A percentile compares a stretch with the other conserved stretches of the same genome.
Conservation (phyloP, 1,284 basidiomycete genomes). For the Rhodotorula sp. region DNA sequence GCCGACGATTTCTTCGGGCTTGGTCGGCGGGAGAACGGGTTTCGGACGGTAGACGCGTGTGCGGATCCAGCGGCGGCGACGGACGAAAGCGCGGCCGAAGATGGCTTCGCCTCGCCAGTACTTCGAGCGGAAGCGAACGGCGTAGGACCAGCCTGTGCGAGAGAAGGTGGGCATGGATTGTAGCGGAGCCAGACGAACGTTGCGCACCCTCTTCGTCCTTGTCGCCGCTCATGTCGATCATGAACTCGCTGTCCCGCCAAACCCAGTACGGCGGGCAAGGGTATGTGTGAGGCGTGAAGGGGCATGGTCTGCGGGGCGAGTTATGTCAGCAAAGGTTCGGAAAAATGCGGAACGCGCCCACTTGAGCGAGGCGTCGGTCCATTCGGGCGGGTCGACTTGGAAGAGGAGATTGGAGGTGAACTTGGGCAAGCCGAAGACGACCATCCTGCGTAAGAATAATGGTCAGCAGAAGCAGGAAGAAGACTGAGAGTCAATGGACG, state of each 20-base stretch:
- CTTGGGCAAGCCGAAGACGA: conserved; percentile 37
- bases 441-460: not conserved
- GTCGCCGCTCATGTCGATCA: conserved; percentile 39
- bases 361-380: conserved; percentile 20
- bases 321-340: too few relatives aligned
- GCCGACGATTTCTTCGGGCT: not conserved
- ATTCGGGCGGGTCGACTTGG: conserved; percentile 31
- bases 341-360: not conserved
- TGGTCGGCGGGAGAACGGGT: not conserved
- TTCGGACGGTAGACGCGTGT: conserved; percentile 25
- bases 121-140: conserved; percentile 27
- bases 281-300: conserved; percentile 27
- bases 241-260: conserved; percentile 36
- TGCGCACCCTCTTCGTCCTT: conserved; percentile 34
- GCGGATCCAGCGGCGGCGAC: conserved; percentile 34
- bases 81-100: conserved; percentile 30
- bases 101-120: conserved; percentile 35
- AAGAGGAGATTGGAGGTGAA: conserved; percentile 32
- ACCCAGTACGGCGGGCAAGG: conserved; percentile 36
- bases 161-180: not conserved
- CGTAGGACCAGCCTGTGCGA: conserved; percentile 30
- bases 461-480: too few relatives aligned
- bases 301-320: conserved; percentile 1
- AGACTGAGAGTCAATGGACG: not conserved
- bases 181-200: too few relatives aligned